These are phyloP conservation scores for Suhomyces faveliae DNA, from an alignment of 805 yeast genomes.

Conservation along the genomic window DNA sequence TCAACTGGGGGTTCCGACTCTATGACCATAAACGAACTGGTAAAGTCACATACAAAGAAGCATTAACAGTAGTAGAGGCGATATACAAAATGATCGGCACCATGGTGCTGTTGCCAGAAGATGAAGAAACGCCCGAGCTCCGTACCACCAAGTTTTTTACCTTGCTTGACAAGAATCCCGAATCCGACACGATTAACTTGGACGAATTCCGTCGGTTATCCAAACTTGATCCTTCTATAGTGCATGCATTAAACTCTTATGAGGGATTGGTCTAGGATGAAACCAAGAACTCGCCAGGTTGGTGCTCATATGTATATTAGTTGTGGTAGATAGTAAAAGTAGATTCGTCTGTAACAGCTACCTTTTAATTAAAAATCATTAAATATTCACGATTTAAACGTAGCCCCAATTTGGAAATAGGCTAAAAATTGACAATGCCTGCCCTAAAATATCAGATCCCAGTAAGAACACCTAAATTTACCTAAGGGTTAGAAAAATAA, in stretches of 20 bases:
- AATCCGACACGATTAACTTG: slow-evolving; percentile 62
- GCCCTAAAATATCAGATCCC: no score
- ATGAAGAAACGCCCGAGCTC: slow-evolving; percentile 88
- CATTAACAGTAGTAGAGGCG: slow-evolving; percentile 74
- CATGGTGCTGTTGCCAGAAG: slow-evolving; percentile 84
- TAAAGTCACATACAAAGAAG: slow-evolving; percentile 68
- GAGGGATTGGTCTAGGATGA: slow-evolving; percentile 65
- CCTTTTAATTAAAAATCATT: not conserved
- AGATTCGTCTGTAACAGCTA: not conserved
- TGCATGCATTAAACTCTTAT: slow-evolving; percentile 73
- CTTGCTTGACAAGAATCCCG: slow-evolving; percentile 66
- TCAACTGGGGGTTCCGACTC: slow-evolving; percentile 84
- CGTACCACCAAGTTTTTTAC: slow-evolving; percentile 80
- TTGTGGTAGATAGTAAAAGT: not conserved
- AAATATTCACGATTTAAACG: no score
- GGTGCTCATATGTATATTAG: not conserved
- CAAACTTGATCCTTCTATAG: slow-evolving; percentile 72
- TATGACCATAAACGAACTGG: slow-evolving; percentile 86
- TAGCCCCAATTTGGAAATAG: no score
- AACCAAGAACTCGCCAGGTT: not conserved
- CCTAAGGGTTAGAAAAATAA: no score
- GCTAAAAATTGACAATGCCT: no score
- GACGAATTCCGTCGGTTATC: slow-evolving; percentile 84
- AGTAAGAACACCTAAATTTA: no score
- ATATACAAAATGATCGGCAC: slow-evolving; percentile 95